Percentiles rank a stretch among this genome's conserved stretches.
phyloP scores from a whole-genome alignment of 2,329 filamentous ascomycete genomes.

The Knufia fluminis region DNA sequence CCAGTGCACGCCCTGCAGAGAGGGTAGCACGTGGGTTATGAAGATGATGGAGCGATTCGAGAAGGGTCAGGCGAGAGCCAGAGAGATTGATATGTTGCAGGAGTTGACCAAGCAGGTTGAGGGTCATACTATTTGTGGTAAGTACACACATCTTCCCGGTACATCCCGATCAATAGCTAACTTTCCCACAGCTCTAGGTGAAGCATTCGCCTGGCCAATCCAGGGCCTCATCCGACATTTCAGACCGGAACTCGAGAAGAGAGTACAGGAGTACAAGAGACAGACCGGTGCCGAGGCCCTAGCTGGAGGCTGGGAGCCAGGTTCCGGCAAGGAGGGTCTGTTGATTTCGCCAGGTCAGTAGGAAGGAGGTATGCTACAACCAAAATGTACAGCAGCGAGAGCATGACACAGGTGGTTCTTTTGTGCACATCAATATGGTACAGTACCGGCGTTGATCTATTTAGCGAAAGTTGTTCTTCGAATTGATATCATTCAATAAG shows the following conservation, averaged over 20 bases:
- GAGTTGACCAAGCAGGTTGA: slow-evolving; percentile 99
- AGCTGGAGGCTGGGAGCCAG: slow-evolving; percentile 79
- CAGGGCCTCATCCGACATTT: slow-evolving; percentile 98
- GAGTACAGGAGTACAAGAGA: slow-evolving; percentile 71
- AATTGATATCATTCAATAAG: background rate
- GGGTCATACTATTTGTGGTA: slow-evolving; percentile 96
- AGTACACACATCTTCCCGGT: slow-evolving; percentile 27
- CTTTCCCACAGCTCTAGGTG: slow-evolving; percentile 60
- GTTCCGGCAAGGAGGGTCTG: slow-evolving; percentile 66
- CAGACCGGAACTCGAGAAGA: slow-evolving; percentile 84
- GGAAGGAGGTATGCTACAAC: background rate
- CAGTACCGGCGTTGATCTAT: background rate
- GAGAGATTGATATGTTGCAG: slow-evolving; percentile 99
- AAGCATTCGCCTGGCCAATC: slow-evolving; percentile 97
- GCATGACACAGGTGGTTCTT: background rate
- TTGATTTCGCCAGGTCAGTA: slow-evolving; percentile 83
- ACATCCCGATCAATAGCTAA: slow-evolving; percentile 24
- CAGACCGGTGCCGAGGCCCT: slow-evolving; percentile 61
- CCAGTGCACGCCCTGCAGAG: slow-evolving; percentile 98
- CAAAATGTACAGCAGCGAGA: slow-evolving; percentile 7
- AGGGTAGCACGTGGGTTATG: slow-evolving; percentile 97
- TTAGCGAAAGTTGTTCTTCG: background rate
- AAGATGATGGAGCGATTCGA: slow-evolving; percentile 98
- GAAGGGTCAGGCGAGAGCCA: slow-evolving; percentile 73
- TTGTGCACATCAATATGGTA: background rate